These are phyloP conservation scores for Metarhizium guizhouense DNA, from an alignment of 2,329 filamentous ascomycete genomes.

Conservation along the genomic window DNA sequence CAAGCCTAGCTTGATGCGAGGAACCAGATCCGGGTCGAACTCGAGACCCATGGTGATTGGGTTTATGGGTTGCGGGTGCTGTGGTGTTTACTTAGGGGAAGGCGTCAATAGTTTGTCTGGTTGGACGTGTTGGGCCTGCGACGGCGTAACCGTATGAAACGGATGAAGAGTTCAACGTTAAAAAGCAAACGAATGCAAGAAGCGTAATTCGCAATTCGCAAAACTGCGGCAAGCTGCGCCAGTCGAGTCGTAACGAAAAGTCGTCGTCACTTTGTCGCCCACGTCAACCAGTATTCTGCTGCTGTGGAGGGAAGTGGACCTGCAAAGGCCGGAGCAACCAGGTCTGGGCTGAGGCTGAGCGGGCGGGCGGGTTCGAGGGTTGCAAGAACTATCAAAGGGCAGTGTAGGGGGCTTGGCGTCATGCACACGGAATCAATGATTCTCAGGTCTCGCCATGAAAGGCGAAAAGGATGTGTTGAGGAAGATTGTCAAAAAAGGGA, in stretches of 20 bases:
- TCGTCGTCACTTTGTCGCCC: neutral
- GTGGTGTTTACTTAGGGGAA: neutral
- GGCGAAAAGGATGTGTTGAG: neutral
- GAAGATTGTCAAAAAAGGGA: neutral
- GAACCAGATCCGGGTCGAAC: slow-evolving; percentile 44
- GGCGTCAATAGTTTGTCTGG: neutral
- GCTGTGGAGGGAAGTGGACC: neutral
- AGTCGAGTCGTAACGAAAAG: neutral
- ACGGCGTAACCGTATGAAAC: neutral
- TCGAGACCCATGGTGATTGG: slow-evolving; percentile 38
- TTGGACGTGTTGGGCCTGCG: neutral
- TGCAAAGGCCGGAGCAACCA: slow-evolving; percentile 1
- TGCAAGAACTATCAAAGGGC: neutral
- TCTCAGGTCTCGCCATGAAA: neutral
- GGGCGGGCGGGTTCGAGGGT: neutral
- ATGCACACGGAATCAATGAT: neutral
- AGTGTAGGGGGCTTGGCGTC: neutral
- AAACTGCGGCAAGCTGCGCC: neutral
- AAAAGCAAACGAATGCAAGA: neutral
- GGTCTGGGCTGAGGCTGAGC: slow-evolving; percentile 1
- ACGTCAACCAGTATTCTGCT: neutral
- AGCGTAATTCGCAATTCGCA: neutral
- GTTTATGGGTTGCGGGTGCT: slow-evolving; percentile 4
- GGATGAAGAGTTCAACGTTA: neutral
- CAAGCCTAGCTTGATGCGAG: slow-evolving; percentile 46